Evolutionary conservation across 2,329 filamentous ascomycete genomes (phyloP).

Genomic region (Pleoardoris graminearum): DNA sequence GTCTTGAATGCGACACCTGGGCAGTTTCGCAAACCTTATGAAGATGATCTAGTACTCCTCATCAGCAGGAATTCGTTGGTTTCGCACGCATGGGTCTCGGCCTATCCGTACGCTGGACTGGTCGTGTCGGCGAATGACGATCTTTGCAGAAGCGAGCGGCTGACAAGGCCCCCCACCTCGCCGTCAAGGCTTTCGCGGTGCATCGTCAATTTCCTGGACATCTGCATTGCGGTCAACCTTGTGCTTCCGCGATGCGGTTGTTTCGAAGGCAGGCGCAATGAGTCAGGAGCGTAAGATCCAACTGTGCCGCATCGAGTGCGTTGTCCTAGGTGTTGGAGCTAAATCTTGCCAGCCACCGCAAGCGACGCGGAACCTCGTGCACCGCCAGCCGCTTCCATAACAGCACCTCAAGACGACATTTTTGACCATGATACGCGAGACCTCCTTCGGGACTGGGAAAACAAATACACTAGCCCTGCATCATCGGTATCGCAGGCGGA

Average conservation of each 20-base stretch:
- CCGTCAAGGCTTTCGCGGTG: not conserved
- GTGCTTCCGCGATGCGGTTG: not conserved
- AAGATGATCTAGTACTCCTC: no score
- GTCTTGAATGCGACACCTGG: no score
- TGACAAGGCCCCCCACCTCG: conserved; percentile 1
- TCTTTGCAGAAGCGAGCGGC: conserved; percentile 3
- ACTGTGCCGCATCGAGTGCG: not conserved
- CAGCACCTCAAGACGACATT: not conserved
- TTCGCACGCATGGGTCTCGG: not conserved
- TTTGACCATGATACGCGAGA: not conserved
- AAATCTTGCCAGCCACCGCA: not conserved
- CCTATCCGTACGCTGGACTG: not conserved
- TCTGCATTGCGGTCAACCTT: not conserved
- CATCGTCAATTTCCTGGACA: not conserved
- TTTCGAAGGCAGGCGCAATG: not conserved
- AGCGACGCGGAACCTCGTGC: not conserved
- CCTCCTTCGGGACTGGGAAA: not conserved
- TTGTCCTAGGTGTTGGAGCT: not conserved
- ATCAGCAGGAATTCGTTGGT: not conserved
- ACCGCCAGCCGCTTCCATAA: conserved; percentile 1
- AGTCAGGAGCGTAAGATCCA: not conserved
- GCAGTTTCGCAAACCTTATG: no score
- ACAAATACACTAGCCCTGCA: conserved; percentile 1
- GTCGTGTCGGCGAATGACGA: no score
- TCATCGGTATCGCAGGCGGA: conserved; percentile 8